Evolutionary conservation across 2,329 filamentous ascomycete species (phyloP).

Genomic region (Monosporascus sp.): DNA sequence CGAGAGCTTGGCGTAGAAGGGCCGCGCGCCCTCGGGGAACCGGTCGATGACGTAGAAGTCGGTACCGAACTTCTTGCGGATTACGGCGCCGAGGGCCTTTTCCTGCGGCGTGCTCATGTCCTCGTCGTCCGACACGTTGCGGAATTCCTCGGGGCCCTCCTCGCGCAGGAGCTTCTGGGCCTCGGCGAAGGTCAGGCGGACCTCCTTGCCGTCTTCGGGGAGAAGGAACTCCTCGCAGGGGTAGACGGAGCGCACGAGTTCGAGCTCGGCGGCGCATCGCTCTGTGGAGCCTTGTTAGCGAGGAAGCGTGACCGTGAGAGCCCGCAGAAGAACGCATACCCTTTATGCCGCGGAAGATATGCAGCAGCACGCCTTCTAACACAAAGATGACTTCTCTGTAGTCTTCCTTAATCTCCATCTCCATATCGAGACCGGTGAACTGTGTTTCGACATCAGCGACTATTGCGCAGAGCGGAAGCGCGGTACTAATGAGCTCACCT

Average conservation of each 20-base stretch:
- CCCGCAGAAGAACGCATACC: conserved; percentile 13
- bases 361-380: conserved; percentile 67
- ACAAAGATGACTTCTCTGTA: conserved; percentile 71
- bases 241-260: conserved; percentile 66
- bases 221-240: conserved; percentile 73
- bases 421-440: conserved; percentile 83
- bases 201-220: conserved; percentile 67
- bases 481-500: conserved; percentile 35
- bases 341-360: conserved; percentile 72
- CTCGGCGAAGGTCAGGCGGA: conserved; percentile 72
- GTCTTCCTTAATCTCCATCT: conserved; percentile 78
- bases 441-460: conserved; percentile 19
- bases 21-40: conserved; percentile 82
- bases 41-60: conserved; percentile 98
- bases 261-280: conserved; percentile 65
- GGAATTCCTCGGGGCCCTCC: conserved; percentile 62
- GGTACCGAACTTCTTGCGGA: conserved; percentile 83
- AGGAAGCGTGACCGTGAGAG: not conserved
- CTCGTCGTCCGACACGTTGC: conserved; percentile 67
- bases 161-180: conserved; percentile 72
- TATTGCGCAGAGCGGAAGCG: conserved; percentile 2
- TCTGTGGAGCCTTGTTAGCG: conserved; percentile 21
- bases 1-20: conserved; percentile 74
- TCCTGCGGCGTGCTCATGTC: conserved; percentile 78
- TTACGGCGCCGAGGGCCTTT: conserved; percentile 80